Percentiles rank a stretch among this genome's conserved stretches.
Evolutionary conservation across 768 basidiomycete genomes (phyloP).

Genomic region (Calvatia gigantea): DNA sequence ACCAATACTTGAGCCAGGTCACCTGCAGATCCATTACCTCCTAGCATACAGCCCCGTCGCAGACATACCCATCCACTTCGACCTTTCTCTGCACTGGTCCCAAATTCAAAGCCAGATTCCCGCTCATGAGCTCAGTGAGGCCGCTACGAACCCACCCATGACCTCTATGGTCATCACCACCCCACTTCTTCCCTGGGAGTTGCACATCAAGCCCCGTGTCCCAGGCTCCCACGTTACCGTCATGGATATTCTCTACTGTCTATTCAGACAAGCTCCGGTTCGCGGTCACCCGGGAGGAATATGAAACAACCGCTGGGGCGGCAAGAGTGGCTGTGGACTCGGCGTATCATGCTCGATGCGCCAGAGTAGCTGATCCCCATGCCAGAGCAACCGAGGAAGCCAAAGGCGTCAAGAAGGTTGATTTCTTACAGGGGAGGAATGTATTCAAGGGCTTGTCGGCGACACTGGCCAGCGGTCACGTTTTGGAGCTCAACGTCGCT

Average conservation of each 20-base stretch:
- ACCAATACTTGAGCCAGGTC: constrained; percentile 13
- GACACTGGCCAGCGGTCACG: constrained; percentile 34
- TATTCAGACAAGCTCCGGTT: constrained; percentile 47
- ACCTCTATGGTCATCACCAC: constrained; percentile 29
- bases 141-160: constrained; percentile 21
- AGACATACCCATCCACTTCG: constrained; percentile 32
- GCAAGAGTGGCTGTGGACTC: constrained; percentile 32
- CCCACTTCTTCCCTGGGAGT: constrained; percentile 26
- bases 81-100: constrained; percentile 32
- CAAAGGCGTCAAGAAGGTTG: constrained; percentile 53
- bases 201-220: constrained; percentile 28
- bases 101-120: constrained; percentile 21
- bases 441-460: constrained; percentile 48
- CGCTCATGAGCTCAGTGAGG: constrained; percentile 21
- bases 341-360: constrained; percentile 44
- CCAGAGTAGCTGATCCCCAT: constrained; percentile 27
- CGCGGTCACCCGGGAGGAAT: constrained; percentile 42
- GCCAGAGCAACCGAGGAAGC: constrained; percentile 32
- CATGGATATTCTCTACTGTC: constrained; percentile 43
- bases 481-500: constrained; percentile 42
- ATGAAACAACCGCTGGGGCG: constrained; percentile 30
- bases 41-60: constrained; percentile 34
- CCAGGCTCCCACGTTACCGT: constrained; percentile 36
- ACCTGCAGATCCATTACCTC: constrained; percentile 38
- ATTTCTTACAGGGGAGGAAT: constrained; percentile 45